These are phyloP conservation scores for Verticillium zaregamsianum DNA, from an alignment of 2,329 filamentous ascomycete genomes.

Conservation along the genomic window DNA sequence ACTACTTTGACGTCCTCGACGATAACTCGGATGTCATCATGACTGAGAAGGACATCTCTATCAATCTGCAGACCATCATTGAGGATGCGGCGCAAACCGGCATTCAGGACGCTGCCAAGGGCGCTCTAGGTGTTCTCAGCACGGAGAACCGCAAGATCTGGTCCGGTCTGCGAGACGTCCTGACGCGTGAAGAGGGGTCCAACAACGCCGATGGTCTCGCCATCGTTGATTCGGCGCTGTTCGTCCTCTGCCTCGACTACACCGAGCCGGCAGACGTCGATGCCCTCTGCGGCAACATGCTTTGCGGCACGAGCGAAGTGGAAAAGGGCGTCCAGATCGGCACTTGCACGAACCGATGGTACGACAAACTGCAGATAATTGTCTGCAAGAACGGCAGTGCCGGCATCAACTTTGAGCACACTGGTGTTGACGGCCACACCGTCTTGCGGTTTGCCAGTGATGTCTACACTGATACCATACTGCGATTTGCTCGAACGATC, in stretches of 20 bases:
- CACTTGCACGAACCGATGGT: constrained; percentile 98
- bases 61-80: constrained; percentile 89
- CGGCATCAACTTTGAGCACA: constrained; percentile 99
- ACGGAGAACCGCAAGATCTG: constrained; percentile 96
- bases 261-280: constrained; percentile 77
- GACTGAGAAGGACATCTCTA: constrained; percentile 87
- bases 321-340: constrained; percentile 93
- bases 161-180: constrained; percentile 84
- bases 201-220: constrained; percentile 96
- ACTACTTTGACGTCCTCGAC: constrained; percentile 98
- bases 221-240: constrained; percentile 91
- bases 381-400: constrained; percentile 98
- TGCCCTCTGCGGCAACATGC: constrained; percentile 96
- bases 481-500: constrained; percentile 91
- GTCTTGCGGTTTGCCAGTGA: constrained; percentile 95
- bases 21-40: constrained; percentile 94
- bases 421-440: constrained; percentile 94
- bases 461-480: constrained; percentile 94
- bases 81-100: constrained; percentile 87
- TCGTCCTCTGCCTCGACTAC: constrained; percentile 89
- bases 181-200: constrained; percentile 79
- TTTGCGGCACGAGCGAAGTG: constrained; percentile 89
- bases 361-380: constrained; percentile 98
- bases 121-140: constrained; percentile 85
- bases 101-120: constrained; percentile 92